Evolutionary conservation across 2,329 filamentous ascomycete genomes (phyloP), one percentile per base, ranked within the genome.

Genomic region (Ophiosphaerella herpotricha): DNA sequence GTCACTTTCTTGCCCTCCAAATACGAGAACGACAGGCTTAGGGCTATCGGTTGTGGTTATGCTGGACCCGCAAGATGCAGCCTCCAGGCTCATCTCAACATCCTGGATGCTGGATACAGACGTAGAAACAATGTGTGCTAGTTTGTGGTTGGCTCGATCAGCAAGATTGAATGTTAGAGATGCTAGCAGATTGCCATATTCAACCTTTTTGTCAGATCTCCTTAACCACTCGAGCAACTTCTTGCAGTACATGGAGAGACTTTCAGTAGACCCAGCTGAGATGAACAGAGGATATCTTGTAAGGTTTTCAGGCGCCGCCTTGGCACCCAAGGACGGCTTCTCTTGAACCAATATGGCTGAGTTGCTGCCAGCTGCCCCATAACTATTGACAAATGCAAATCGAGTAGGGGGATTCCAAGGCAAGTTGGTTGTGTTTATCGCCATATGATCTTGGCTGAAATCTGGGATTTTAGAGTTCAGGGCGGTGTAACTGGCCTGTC

Each of bases 291-390:
- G 48, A 32, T 42, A 42, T 58, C 44, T 31, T 43, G 40, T 7
- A 54, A 38, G 14, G 2, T 18, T 12, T 12, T 11, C 36, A 18
- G 36, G 21, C 6, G 7, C 21, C 36, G 36, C 29, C 8, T 7
- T 14, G 13, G 36, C 16, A 2, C 35, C 33, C 16, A 35, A 9
- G 4, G 16, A 14, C 14, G 24, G 5, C 23, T 12, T 18, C 7
- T 60, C 60, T 36, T 56, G 48, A 5, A 70, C 5, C 2, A 64
- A 24, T n/a, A 70, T 23, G 4, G 58, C 38, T 8, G 67, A 63
- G 40, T 73, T 73, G n/a, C 70, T 66, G n/a, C 71, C 71, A 9
- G 67, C 60, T 1, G 70, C 70, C 32, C 60, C 52, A 52, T 71
- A 73, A 43, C 67, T 72, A 50, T 73, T 74, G 21, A 74, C 24